Base-by-base conservation (phyloP, 2,329 filamentous ascomycete species). In the Colletotrichum sp. region DNA sequence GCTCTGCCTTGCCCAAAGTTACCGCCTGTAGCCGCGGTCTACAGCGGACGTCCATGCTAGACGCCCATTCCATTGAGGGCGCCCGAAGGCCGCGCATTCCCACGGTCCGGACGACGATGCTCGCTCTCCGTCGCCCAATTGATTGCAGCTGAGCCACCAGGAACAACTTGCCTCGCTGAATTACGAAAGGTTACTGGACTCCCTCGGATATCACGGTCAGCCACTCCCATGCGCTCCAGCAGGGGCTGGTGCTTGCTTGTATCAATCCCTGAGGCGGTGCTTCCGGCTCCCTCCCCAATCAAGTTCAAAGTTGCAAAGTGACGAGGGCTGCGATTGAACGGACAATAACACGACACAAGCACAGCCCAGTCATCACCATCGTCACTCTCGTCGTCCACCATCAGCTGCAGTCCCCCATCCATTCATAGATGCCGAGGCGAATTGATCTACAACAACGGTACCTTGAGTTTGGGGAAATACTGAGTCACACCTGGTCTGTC, bases 231-330 rank as follows among this genome's bases (percentile, higher is more conserved):
- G 43, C 32, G 24, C n/a, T 48, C 34, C 48, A 21, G 30, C 60
- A 71, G 66, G 43, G 65, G 71, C 71, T 59, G 57, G 71, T 66
- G 59, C 34, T 34, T 55, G 55, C 28, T 26, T 34, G 28, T 16
- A 71, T 57, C 2, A 61, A 21, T 24, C 72, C 43, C 43, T 52
- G 72, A 74, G 72, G 72, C 72, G 72, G 72, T 71, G 71, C 71
- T 28, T 68, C 65, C 63, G 18, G n/a, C 63, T 14, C 30, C 18
- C 60, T 28, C 55, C 26, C 55, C n/a, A 68, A 72, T 55, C 24
- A 36, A 30, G 4, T 4, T 18, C 57, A 7, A 60, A 60, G 4
- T 18, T 32, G 16, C 57, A n/a, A 60, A 32, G 14, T 9, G 18
- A n/a, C 4, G 57, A 60, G 18, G 4, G 26, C 60, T 34, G 64